These are phyloP conservation scores for Gaertneriomyces semiglobifer DNA, from an alignment of 192 early-diverging fungal genomes.

Conservation along the genomic window DNA sequence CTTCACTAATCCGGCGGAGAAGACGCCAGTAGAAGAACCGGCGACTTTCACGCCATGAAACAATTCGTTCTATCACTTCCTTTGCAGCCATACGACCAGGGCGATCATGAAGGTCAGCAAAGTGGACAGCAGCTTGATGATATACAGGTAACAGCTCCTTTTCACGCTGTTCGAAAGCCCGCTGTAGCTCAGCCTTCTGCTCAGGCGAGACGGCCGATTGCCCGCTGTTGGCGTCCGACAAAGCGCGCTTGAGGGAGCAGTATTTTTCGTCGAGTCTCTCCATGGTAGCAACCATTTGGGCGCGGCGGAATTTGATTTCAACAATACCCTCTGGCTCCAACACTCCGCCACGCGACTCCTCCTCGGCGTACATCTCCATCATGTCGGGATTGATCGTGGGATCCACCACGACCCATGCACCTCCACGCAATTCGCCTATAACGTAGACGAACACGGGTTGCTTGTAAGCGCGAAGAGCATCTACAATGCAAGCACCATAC, in stretches of 20 bases:
- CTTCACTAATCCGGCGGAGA: conserved; percentile 74
- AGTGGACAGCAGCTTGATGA: conserved; percentile 89
- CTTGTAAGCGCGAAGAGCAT: conserved; percentile 91
- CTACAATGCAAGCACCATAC: conserved; percentile 95
- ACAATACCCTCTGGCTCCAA: conserved; percentile 96
- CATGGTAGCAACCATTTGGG: conserved; percentile 88
- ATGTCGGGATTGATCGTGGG: conserved; percentile 93
- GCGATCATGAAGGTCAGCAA: conserved; percentile 96
- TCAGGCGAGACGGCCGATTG: conserved; percentile 49
- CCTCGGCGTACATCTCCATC: conserved; percentile 99
- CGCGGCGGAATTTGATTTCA: conserved; percentile 96
- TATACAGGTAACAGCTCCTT: conserved; percentile 84
- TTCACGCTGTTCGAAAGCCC: conserved; percentile 75
- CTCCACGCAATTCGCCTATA: conserved; percentile 95
- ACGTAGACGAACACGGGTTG: conserved; percentile 98
- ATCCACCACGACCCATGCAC: conserved; percentile 97
- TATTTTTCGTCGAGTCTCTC: conserved; percentile 85
- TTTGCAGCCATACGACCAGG: conserved; percentile 95
- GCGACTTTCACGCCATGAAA: conserved; percentile 78
- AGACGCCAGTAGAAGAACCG: conserved; percentile 93
- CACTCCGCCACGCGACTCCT: conserved; percentile 86
- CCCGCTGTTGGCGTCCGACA: conserved; percentile 29
- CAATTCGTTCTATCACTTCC: conserved; percentile 73
- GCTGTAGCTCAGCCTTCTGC: conserved; percentile 66
- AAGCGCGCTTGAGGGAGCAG: conserved; percentile 61